phyloP scores from a whole-genome alignment of 192 early-diverging fungal species.

The Umbelopsis ramanniana region DNA sequence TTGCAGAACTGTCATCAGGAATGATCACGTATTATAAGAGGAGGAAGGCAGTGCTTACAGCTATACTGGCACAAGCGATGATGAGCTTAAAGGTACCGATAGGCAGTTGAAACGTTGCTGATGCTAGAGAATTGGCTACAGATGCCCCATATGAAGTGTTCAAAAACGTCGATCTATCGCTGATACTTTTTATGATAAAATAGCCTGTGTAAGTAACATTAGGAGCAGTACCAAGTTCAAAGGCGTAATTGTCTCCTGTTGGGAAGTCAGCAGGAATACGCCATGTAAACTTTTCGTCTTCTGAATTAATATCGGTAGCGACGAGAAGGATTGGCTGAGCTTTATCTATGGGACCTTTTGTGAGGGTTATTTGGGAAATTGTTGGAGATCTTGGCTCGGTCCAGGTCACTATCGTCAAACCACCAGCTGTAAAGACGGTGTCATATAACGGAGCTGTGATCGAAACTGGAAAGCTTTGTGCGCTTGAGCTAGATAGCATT shows the following conservation, averaged over 20 bases:
- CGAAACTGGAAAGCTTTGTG: slow-evolving; percentile 25
- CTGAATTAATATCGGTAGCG: not conserved
- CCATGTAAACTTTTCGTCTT: not conserved
- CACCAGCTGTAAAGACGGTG: slow-evolving; percentile 25
- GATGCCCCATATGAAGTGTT: not conserved
- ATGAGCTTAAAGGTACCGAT: too few species aligned
- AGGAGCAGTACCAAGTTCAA: slow-evolving; percentile 11
- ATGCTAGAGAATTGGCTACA: not conserved
- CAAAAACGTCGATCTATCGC: not conserved
- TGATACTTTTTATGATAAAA: not conserved
- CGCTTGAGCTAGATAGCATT: not conserved
- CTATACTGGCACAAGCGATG: too few species aligned
- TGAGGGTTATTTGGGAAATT: slow-evolving; percentile 27
- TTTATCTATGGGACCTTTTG: slow-evolving; percentile 8
- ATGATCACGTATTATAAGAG: too few species aligned
- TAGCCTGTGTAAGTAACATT: not conserved
- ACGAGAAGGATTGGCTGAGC: not conserved
- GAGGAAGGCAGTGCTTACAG: too few species aligned
- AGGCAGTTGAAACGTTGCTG: too few species aligned
- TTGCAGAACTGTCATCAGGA: too few species aligned
- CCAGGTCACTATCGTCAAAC: slow-evolving; percentile 23
- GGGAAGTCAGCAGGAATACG: slow-evolving; percentile 10
- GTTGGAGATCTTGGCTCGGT: slow-evolving; percentile 7
- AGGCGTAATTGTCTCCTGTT: slow-evolving; percentile 10
- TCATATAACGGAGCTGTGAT: slow-evolving; percentile 26